Evolutionary conservation across 805 yeast species (phyloP), one percentile per base, ranked within the genome.

Genomic region (Saccharomyces kudriavzevii): DNA sequence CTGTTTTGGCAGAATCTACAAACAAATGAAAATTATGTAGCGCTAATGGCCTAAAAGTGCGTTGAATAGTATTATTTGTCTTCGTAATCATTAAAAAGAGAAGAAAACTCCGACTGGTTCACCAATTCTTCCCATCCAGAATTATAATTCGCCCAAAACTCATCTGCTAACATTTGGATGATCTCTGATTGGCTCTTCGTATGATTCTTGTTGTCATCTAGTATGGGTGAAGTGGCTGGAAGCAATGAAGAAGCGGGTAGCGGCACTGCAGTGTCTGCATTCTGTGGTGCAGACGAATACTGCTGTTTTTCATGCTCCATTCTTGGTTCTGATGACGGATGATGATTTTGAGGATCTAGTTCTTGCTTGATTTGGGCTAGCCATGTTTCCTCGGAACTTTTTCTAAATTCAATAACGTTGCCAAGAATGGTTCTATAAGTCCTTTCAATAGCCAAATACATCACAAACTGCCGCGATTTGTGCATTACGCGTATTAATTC

Each of bases 61-160:
- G 1, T 35, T 17, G 43, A 20, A 6, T 20, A 9, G 22, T 11
- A 35, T 6, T 35, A 20, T 4, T 30, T 35, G 24, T 20, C 24
- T 35, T 35, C 24, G 43, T 17, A 17, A 17, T 35, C 43, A 35
- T 35, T 17, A 11, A 35, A 35, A 17, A 35, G 24, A 3, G 43
- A 17, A 6, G 43, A 35, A 17, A 35, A 35, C 24, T 51, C 53
- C 5, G 55, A 27, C 10, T 54, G 49, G 26, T 52, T 54, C 26
- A 61, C 25, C 17, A 60, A 45, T 40, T 60, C 55, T 6, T 61
- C 60, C 63, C 64, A 59, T 4, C 60, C 61, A 2, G 51, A 48
- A 43, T 62, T 63, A 50, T 64, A 64, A 28, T 50, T 58, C 40
- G 52, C 49, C 66, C 66, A 63, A 30, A 63, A 62, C 26, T 62